These are phyloP conservation scores for Neurospora cerealis DNA, from an alignment of 495 filamentous ascomycete species.

Conservation along the genomic window DNA sequence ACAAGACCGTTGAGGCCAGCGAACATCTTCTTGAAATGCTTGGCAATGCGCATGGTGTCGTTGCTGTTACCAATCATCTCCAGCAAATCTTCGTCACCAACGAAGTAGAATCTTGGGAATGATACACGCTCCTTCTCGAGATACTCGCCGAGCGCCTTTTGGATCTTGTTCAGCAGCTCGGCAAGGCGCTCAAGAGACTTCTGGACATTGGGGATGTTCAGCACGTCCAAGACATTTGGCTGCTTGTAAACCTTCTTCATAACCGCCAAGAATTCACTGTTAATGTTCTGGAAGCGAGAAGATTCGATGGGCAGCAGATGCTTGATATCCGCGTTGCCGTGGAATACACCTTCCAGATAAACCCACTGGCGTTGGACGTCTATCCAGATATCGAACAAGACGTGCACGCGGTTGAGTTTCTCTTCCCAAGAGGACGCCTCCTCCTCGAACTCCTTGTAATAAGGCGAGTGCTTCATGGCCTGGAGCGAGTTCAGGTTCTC, in stretches of 20 bases:
- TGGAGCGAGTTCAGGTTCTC: constrained; percentile 96
- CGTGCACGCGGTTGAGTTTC: constrained; percentile 92
- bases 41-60: constrained; percentile 87
- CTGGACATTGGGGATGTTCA: constrained; percentile 89
- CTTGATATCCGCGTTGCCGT: constrained; percentile 97
- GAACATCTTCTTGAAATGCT: constrained; percentile 99
- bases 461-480: constrained; percentile 97
- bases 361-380: constrained; percentile 99
- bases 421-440: constrained; percentile 96
- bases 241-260: constrained; percentile 98
- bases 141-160: constrained; percentile 97
- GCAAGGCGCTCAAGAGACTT: constrained; percentile 91
- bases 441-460: constrained; percentile 98
- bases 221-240: constrained; percentile 86
- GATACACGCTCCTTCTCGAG: constrained; percentile 93
- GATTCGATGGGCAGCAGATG: constrained; percentile 94
- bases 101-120: constrained; percentile 98
- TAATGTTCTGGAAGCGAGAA: constrained; percentile 95
- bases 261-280: constrained; percentile 91
- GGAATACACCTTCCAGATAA: constrained; percentile 96
- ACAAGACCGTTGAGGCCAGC: constrained; percentile 83
- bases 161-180: constrained; percentile 95
- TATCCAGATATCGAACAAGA: constrained; percentile 98
- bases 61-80: constrained; percentile 99
- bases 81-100: constrained; percentile 96